Conservation (phyloP, 1,284 basidiomycete species). For the Boletus sp. region DNA sequence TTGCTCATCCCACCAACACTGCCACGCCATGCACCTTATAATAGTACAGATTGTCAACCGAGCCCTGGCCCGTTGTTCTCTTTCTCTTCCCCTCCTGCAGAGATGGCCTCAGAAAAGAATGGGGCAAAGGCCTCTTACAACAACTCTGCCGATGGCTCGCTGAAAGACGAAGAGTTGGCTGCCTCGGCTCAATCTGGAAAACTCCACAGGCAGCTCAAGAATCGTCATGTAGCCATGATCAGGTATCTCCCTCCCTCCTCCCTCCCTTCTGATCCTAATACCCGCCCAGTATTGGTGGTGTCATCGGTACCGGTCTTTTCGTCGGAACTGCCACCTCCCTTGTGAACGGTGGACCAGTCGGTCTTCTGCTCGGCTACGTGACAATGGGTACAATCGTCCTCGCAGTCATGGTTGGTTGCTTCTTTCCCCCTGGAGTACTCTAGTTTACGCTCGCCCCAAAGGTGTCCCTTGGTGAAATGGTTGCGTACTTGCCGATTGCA, state of each 20-base stretch:
- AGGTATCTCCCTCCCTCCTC: constrained; percentile 36
- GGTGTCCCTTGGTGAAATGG: constrained; percentile 42
- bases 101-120: constrained; percentile 27
- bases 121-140: neutral
- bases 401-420: constrained; percentile 45
- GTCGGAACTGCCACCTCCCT: constrained; percentile 61
- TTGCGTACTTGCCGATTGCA: constrained; percentile 38
- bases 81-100: neutral
- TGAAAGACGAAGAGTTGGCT: constrained; percentile 22
- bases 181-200: constrained; percentile 12
- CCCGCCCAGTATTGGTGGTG: constrained; percentile 54
- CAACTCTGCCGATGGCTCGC: constrained; percentile 15
- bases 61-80: neutral
- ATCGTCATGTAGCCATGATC: constrained; percentile 68
- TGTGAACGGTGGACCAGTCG: constrained; percentile 53
- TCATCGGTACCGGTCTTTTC: constrained; percentile 72
- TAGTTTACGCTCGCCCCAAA: constrained; percentile 13
- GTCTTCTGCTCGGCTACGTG: constrained; percentile 62
- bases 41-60: neutral
- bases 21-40: constrained; percentile 14
- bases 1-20: constrained; percentile 7
- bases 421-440: neutral
- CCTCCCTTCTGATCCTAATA: neutral
- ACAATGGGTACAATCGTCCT: constrained; percentile 63
- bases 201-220: constrained; percentile 59